phyloP scores from a whole-genome alignment of 805 yeast genomes.

The Hanseniaspora vineae region DNA sequence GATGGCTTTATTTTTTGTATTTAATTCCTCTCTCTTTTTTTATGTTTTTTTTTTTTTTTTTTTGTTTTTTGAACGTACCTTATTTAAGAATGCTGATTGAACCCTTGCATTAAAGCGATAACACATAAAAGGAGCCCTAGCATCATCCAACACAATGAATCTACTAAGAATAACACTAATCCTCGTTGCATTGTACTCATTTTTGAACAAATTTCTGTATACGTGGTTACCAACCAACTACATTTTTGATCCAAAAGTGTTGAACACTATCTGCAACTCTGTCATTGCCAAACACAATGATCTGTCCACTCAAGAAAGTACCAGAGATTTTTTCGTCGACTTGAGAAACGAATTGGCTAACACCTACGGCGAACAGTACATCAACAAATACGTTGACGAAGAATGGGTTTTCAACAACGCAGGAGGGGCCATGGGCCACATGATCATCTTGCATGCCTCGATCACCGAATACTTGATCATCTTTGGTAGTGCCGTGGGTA shows the following conservation, averaged over 20 bases:
- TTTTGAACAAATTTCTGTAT: background rate
- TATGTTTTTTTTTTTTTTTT: too few species aligned
- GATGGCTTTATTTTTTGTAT: too few species aligned
- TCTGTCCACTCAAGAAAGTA: constrained; percentile 35
- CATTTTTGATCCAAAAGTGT: constrained; percentile 52
- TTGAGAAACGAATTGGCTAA: constrained; percentile 44
- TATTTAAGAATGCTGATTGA: too few species aligned
- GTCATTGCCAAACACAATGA: constrained; percentile 33
- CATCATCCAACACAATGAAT: background rate
- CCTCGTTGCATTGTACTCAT: background rate
- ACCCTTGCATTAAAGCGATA: too few species aligned
- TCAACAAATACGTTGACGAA: constrained; percentile 59
- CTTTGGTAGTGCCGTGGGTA: constrained; percentile 88
- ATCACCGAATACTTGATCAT: constrained; percentile 83
- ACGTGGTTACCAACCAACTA: constrained; percentile 21
- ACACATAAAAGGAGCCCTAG: too few species aligned
- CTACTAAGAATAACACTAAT: background rate
- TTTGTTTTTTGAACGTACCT: too few species aligned
- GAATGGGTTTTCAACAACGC: constrained; percentile 97
- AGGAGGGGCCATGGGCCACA: constrained; percentile 97
- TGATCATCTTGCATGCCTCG: constrained; percentile 92
- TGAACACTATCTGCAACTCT: constrained; percentile 46
- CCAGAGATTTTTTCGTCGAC: constrained; percentile 50
- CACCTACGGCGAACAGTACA: constrained; percentile 57
- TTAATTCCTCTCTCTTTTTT: too few species aligned